Conservation (phyloP, 768 basidiomycete genomes). For the Clitopilus passeckerianus region DNA sequence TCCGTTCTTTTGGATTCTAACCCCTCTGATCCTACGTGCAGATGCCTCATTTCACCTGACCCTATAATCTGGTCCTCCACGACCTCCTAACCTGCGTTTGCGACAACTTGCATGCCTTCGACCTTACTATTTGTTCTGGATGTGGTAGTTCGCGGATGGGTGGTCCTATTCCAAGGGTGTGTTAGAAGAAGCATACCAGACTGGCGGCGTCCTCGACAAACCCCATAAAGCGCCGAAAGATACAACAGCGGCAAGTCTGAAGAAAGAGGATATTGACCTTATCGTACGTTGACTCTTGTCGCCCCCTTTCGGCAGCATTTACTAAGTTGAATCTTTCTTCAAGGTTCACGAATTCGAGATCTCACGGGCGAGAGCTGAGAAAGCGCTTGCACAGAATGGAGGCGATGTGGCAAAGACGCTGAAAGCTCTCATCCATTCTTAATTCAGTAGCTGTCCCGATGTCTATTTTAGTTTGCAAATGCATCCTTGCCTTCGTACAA, state of each 20-base stretch:
- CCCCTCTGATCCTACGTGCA: neutral
- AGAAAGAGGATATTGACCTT: conserved; percentile 61
- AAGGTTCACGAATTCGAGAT: conserved; percentile 67
- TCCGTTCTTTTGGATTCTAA: neutral
- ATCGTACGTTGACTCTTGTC: conserved; percentile 38
- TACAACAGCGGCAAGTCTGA: conserved; percentile 27
- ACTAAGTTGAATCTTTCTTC: neutral
- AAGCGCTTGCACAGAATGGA: conserved; percentile 44
- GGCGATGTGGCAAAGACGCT: conserved; percentile 52
- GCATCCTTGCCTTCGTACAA: neutral
- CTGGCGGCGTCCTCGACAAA: conserved; percentile 55
- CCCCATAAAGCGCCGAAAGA: conserved; percentile 42
- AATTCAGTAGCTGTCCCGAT: no score
- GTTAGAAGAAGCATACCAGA: conserved; percentile 58
- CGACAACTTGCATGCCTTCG: no score
- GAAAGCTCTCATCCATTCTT: conserved; percentile 24
- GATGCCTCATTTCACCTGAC: neutral
- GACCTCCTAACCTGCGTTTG: neutral
- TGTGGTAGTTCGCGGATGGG: conserved; percentile 59
- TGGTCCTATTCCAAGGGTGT: conserved; percentile 63
- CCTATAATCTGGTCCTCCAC: neutral
- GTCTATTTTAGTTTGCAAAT: no score
- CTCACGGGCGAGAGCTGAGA: conserved; percentile 53
- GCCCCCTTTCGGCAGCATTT: neutral
- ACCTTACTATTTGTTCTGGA: no score